A percentile compares a stretch with the other conserved stretches of the same genome.
Conservation (phyloP, 1,139 yeast species). For the Suhomyces kunorum region DNA sequence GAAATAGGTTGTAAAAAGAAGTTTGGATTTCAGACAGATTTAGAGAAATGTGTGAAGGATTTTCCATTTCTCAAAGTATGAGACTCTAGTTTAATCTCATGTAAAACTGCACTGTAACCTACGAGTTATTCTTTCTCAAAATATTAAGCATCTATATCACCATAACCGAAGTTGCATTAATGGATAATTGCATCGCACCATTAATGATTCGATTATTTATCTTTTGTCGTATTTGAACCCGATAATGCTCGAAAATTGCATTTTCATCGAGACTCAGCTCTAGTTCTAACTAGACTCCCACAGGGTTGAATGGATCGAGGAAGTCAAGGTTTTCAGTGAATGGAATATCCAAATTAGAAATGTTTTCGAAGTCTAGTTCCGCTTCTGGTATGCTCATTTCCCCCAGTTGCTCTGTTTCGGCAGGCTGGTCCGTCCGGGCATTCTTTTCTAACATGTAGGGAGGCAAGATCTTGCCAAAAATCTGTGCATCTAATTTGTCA, state of each 20-base stretch:
- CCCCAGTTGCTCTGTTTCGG: neutral
- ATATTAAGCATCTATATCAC: too few species aligned
- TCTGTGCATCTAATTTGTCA: conserved; percentile 79
- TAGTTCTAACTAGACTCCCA: neutral
- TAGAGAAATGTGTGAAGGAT: too few species aligned
- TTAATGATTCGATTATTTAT: neutral
- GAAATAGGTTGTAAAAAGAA: neutral
- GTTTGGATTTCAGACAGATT: too few species aligned
- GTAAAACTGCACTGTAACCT: too few species aligned
- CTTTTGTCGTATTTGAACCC: neutral
- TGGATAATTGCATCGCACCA: too few species aligned
- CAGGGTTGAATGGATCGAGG: conserved; percentile 16
- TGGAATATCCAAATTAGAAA: conserved; percentile 25
- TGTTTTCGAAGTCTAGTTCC: conserved; percentile 13
- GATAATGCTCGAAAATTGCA: too few species aligned
- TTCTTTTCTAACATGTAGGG: conserved; percentile 69
- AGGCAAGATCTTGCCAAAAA: conserved; percentile 80
- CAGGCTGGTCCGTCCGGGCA: conserved; percentile 1
- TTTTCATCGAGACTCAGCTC: too few species aligned
- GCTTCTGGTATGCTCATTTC: neutral
- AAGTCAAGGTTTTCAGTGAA: conserved; percentile 19
- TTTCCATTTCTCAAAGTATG: too few species aligned
- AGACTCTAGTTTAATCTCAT: too few species aligned
- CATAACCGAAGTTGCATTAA: too few species aligned
- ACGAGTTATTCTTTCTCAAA: too few species aligned